phyloP scores from a whole-genome alignment of 1,284 basidiomycete genomes.

The Ustilago bromivora region DNA sequence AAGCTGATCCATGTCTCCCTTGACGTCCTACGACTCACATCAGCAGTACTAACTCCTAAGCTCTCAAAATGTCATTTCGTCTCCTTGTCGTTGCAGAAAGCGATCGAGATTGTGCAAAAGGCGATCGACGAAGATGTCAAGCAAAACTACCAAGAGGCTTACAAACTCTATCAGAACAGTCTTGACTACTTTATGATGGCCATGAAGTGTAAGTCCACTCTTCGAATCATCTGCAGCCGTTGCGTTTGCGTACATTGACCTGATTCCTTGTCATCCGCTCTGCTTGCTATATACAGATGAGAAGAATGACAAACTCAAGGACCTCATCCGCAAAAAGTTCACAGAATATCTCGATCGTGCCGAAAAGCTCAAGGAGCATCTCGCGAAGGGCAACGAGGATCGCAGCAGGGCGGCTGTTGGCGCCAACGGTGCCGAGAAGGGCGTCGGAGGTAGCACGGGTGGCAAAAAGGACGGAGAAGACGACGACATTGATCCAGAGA shows the following conservation, averaged over 20 bases:
- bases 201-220: conserved; percentile 76
- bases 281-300: conserved; percentile 76
- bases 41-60: not conserved
- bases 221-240: not conserved
- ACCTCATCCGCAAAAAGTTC: conserved; percentile 88
- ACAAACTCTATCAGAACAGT: conserved; percentile 88
- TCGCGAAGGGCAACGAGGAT: conserved; percentile 75
- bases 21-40: not conserved
- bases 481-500: conserved; percentile 87
- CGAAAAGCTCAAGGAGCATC: conserved; percentile 84
- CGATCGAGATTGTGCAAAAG: conserved; percentile 91
- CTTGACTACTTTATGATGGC: conserved; percentile 98
- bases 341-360: conserved; percentile 92
- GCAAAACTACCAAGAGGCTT: conserved; percentile 92
- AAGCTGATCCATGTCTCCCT: conserved; percentile 1
- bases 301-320: conserved; percentile 93
- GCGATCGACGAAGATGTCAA: conserved; percentile 96
- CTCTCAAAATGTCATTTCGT: no score
- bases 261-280: not conserved
- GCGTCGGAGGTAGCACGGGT: conserved; percentile 76
- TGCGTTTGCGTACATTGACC: not conserved
- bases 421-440: conserved; percentile 76
- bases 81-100: conserved; percentile 75
- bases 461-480: conserved; percentile 78
- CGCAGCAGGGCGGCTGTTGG: conserved; percentile 81